A percentile compares a stretch with the other conserved stretches of the same genome.
phyloP scores from a whole-genome alignment of 305 asterid genomes.

The Nicotiana rustica region DNA sequence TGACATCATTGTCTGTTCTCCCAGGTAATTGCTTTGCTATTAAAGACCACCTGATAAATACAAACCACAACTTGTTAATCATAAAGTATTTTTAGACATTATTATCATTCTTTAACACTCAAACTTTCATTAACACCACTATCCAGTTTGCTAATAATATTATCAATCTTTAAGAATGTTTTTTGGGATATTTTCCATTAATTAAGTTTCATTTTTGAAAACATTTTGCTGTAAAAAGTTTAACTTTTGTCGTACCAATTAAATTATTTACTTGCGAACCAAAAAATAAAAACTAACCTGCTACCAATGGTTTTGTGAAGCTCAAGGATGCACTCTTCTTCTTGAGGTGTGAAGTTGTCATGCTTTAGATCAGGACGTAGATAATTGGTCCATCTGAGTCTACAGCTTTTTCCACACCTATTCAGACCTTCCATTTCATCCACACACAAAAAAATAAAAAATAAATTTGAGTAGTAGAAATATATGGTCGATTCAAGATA shows the following conservation, averaged over 20 bases:
- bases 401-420: slow-evolving; percentile 96
- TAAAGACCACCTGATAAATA: slow-evolving; percentile 79
- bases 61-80: neutral
- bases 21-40: slow-evolving; percentile 86
- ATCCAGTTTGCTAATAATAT: no score
- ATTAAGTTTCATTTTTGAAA: no score
- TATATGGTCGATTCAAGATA: neutral
- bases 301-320: slow-evolving; percentile 88
- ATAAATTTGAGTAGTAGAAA: no score
- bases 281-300: slow-evolving; percentile 53
- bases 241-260: neutral
- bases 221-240: no score
- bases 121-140: no score
- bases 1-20: slow-evolving; percentile 95
- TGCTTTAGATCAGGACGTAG: slow-evolving; percentile 93
- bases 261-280: neutral
- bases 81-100: no score
- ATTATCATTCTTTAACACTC: no score
- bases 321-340: slow-evolving; percentile 89
- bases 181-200: no score
- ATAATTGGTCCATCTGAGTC: slow-evolving; percentile 93
- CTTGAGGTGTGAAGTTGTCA: slow-evolving; percentile 82
- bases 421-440: slow-evolving; percentile 67
- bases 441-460: no score
- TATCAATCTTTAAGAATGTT: no score